Evolutionary conservation across 2,329 filamentous ascomycete species (phyloP).

Genomic region (Thelonectria rubi): DNA sequence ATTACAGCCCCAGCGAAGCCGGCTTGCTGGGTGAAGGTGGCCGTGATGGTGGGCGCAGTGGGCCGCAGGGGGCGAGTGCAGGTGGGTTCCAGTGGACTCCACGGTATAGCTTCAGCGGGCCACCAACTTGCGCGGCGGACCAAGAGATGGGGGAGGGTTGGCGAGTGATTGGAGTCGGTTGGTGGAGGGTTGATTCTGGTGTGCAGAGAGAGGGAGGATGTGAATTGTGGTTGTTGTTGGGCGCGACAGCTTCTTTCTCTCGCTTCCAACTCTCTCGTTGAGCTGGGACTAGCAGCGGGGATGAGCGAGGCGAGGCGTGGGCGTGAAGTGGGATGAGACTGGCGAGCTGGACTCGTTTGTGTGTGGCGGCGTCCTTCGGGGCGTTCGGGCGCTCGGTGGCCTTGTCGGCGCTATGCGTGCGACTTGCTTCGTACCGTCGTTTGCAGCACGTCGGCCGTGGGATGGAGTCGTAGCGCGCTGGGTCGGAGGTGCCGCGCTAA

Average conservation of each 20-base stretch:
- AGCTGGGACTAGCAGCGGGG: slow-evolving; percentile 7
- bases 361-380: slow-evolving; percentile 22
- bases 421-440: background rate
- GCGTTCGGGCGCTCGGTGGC: slow-evolving; percentile 26
- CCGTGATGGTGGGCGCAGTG: slow-evolving; percentile 30
- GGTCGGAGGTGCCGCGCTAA: slow-evolving; percentile 25
- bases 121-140: slow-evolving; percentile 19
- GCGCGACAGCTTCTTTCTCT: background rate
- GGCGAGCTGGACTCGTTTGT: slow-evolving; percentile 1
- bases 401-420: slow-evolving; percentile 17
- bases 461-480: slow-evolving; percentile 11
- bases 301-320: background rate
- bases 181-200: background rate
- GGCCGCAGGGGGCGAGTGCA: slow-evolving; percentile 36
- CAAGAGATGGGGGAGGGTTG: slow-evolving; percentile 1
- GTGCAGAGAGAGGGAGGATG: background rate
- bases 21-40: slow-evolving; percentile 32
- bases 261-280: background rate
- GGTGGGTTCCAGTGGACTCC: slow-evolving; percentile 24
- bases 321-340: slow-evolving; percentile 2
- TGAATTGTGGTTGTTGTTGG: background rate
- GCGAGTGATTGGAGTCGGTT: background rate
- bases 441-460: slow-evolving; percentile 19
- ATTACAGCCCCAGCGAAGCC: slow-evolving; percentile 36
- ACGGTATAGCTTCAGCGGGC: slow-evolving; percentile 27